Conservation (phyloP, 495 filamentous ascomycete genomes). For the Eremomyces bilateralis region DNA sequence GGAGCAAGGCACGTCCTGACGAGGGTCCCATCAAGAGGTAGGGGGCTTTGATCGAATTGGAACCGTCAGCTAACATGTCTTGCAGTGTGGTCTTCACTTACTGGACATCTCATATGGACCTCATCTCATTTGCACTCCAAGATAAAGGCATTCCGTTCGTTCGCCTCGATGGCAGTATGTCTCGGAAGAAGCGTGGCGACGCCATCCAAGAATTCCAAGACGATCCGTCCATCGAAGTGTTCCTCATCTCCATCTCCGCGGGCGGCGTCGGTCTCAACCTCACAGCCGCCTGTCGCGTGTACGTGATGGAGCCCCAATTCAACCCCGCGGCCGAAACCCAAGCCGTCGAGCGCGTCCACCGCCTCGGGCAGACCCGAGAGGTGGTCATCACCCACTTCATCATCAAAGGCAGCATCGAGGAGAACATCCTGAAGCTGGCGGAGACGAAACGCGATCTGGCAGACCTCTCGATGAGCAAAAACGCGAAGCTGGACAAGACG, state of each 20-base stretch:
- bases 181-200: slow-evolving; percentile 39
- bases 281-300: slow-evolving; percentile 64
- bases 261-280: slow-evolving; percentile 87
- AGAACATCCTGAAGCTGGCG: slow-evolving; percentile 77
- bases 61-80: slow-evolving; percentile 1
- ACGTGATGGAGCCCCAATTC: slow-evolving; percentile 95
- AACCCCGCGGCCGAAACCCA: slow-evolving; percentile 91
- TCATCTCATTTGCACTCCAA: slow-evolving; percentile 70
- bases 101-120: slow-evolving; percentile 86
- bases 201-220: slow-evolving; percentile 58
- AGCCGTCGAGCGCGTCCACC: slow-evolving; percentile 83
- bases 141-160: slow-evolving; percentile 41
- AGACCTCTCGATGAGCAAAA: slow-evolving; percentile 58
- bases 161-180: slow-evolving; percentile 82
- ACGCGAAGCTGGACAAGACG: slow-evolving; percentile 43
- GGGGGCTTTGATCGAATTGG: no score
- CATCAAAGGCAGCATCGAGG: slow-evolving; percentile 79
- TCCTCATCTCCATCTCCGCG: slow-evolving; percentile 79
- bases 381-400: slow-evolving; percentile 69
- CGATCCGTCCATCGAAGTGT: slow-evolving; percentile 47
- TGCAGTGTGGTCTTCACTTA: slow-evolving; percentile 73
- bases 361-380: slow-evolving; percentile 68
- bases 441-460: slow-evolving; percentile 80
- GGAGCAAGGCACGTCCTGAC: slow-evolving; percentile 33
- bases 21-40: slow-evolving; percentile 50